phyloP scores from a whole-genome alignment of 441 rosid species.

The Gossypium davidsonii region DNA sequence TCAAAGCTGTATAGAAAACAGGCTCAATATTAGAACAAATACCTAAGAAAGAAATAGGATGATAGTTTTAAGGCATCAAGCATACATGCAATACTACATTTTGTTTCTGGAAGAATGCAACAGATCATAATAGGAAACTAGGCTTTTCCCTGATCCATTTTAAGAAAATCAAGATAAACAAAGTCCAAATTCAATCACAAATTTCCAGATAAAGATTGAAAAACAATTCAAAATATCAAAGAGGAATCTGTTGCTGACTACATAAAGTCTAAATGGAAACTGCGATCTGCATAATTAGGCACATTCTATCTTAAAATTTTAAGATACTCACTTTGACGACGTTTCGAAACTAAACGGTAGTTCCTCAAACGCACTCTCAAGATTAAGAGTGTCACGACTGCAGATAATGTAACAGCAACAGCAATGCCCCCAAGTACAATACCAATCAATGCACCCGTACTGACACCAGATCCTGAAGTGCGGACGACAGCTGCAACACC shows the following conservation, averaged over 20 bases:
- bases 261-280: background rate
- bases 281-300: background rate
- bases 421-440: constrained; percentile 66
- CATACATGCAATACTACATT: background rate
- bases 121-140: background rate
- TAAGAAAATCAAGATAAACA: background rate
- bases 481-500: constrained; percentile 33
- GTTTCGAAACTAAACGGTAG: constrained; percentile 37
- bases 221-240: background rate
- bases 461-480: constrained; percentile 35
- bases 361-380: constrained; percentile 43
- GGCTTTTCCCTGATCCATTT: background rate
- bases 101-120: background rate
- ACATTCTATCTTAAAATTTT: constrained; percentile 1
- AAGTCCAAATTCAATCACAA: background rate
- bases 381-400: constrained; percentile 57
- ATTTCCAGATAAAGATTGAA: background rate
- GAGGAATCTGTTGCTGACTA: background rate
- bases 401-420: constrained; percentile 65
- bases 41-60: background rate
- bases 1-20: constrained; percentile 43
- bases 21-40: background rate
- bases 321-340: constrained; percentile 48
- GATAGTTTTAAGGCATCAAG: background rate
- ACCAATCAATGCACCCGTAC: constrained; percentile 61